These are phyloP conservation scores for Boletellus emodensis DNA, from an alignment of 768 basidiomycete genomes.

Conservation along the genomic window DNA sequence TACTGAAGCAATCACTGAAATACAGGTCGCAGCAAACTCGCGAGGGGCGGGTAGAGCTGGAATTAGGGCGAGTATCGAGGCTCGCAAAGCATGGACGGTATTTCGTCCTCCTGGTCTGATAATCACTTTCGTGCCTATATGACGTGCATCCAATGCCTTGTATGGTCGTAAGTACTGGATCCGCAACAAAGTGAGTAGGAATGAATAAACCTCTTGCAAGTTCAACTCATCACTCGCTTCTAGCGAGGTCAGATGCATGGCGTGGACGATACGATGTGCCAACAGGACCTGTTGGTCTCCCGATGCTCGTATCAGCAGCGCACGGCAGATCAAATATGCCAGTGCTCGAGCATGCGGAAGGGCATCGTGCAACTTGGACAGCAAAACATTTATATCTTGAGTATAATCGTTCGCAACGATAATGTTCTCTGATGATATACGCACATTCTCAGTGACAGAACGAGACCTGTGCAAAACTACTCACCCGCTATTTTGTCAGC, in stretches of 20 bases:
- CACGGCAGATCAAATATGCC: slow-evolving; percentile 59
- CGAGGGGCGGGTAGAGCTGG: slow-evolving; percentile 46
- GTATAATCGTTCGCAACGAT: slow-evolving; percentile 44
- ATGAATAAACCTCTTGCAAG: slow-evolving; percentile 28
- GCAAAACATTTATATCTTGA: slow-evolving; percentile 44
- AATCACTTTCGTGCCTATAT: slow-evolving; percentile 47
- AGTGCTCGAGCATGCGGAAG: slow-evolving; percentile 54
- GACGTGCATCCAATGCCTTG: slow-evolving; percentile 44
- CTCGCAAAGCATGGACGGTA: slow-evolving; percentile 55
- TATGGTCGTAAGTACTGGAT: slow-evolving; percentile 1
- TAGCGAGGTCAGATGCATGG: slow-evolving; percentile 44
- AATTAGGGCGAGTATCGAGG: slow-evolving; percentile 50
- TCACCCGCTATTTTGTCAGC: slow-evolving; percentile 65
- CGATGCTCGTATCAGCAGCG: slow-evolving; percentile 51
- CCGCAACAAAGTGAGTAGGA: neutral
- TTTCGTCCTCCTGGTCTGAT: slow-evolving; percentile 57
- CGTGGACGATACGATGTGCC: slow-evolving; percentile 44
- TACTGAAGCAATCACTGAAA: slow-evolving; percentile 37
- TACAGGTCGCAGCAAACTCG: slow-evolving; percentile 42
- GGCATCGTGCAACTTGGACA: slow-evolving; percentile 47
- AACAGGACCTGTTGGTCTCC: slow-evolving; percentile 57
- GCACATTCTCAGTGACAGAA: neutral
- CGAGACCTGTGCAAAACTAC: neutral
- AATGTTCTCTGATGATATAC: slow-evolving; percentile 53
- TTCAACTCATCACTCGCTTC: slow-evolving; percentile 38